Conservation (phyloP, 768 basidiomycete genomes). For the Clathrus columnatus region DNA sequence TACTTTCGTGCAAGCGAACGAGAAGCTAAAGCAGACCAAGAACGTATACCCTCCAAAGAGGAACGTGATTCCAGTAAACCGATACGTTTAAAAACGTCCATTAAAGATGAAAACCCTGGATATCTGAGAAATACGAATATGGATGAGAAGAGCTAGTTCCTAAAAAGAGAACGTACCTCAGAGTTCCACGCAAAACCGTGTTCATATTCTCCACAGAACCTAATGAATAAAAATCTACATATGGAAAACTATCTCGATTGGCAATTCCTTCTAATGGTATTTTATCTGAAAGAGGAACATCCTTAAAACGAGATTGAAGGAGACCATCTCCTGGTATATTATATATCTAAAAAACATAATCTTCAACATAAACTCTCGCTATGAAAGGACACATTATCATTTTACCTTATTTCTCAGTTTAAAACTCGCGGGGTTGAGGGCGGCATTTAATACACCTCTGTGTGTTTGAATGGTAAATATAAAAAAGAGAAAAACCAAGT, state of each 20-base stretch:
- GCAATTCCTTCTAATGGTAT: slow-evolving; percentile 75
- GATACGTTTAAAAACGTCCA: slow-evolving; percentile 61
- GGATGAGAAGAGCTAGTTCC: not conserved
- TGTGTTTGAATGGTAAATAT: not conserved
- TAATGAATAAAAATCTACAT: slow-evolving; percentile 58
- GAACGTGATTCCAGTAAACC: slow-evolving; percentile 51
- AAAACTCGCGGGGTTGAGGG: slow-evolving; percentile 63
- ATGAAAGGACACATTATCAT: not conserved
- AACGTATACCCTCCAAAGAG: slow-evolving; percentile 16
- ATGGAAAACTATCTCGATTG: slow-evolving; percentile 73
- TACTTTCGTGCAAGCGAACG: slow-evolving; percentile 24
- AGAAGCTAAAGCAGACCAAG: slow-evolving; percentile 32
- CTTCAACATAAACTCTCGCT: not conserved
- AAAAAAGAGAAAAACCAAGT: not conserved
- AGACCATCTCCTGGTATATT: slow-evolving; percentile 46
- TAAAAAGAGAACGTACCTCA: slow-evolving; percentile 45
- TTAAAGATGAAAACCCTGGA: slow-evolving; percentile 67
- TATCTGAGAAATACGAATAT: slow-evolving; percentile 42
- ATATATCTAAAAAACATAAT: slow-evolving; percentile 27
- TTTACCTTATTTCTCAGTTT: slow-evolving; percentile 49
- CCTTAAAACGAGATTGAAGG: slow-evolving; percentile 48
- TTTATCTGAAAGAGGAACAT: slow-evolving; percentile 56
- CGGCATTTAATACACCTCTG: slow-evolving; percentile 73
- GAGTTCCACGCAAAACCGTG: slow-evolving; percentile 76
- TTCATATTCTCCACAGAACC: slow-evolving; percentile 33